Evolutionary conservation across 371 early-diverging fungal species (phyloP), one percentile per base, ranked within the genome.

Genomic region (Mucor lusitanicus): DNA sequence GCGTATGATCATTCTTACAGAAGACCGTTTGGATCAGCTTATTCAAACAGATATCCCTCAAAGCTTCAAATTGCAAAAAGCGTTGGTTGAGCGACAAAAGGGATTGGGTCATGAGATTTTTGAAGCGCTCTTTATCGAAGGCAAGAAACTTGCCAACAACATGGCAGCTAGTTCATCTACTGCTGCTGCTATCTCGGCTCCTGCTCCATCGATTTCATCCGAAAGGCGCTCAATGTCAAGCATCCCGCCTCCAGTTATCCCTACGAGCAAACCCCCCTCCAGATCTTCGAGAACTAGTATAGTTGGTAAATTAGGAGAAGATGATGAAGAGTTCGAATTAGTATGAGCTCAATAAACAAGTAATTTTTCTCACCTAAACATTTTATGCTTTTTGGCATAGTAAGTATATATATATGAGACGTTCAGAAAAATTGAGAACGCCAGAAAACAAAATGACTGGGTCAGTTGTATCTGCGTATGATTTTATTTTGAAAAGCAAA

Each of bases 1-100:
- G 21, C 75, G 92, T 32, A 87, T 90, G 85, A 85, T 89, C 1
- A 79, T 88, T 11, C 65, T 92, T 59, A 88, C 90, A 4, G 90
- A 92, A 67, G 90, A 87, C 37, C 79, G 82, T 3, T 70, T 92
- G 46, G 91, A 91, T 67, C 68, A 63, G n/a, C 87, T 89, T 54
- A 87, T 90, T 35, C 80, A 87, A 23, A 70, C 73, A 1, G 82
- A 76, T 33, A 84, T 90, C 23, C 78, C 86, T 7, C 71, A 64
- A 33, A 86, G 88, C 28, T 88, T 89, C 70, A 78, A 78, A 58
- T 69, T 88, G n/a, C 75, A 83, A 40, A 85, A 88, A 67, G 83
- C 81, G 3, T 32, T 82, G 25, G 82, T 81, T 57, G 74, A 74
- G 11, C 40, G 63, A 21, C 74, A 68, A 59, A 74, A 74, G 32